Evolutionary conservation across 108 stramenopile species (phyloP).

Genomic region (Aurantiochytrium sp.): DNA sequence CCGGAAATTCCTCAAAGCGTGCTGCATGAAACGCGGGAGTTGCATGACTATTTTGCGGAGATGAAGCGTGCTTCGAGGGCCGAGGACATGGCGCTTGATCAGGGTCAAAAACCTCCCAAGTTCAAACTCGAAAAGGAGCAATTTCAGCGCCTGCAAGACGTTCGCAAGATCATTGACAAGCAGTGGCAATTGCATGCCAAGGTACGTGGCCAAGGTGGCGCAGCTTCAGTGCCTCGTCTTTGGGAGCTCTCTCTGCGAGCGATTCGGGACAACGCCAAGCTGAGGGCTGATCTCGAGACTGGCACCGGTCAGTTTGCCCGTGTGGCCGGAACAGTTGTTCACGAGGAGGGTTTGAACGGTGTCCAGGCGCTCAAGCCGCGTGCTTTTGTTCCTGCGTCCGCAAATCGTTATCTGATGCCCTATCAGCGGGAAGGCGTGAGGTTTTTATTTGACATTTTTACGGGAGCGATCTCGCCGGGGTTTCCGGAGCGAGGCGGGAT

Average conservation of each 20-base stretch:
- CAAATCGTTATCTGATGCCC: not conserved
- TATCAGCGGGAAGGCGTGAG: not conserved
- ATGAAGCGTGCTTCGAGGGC: no score
- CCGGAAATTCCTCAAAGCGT: not conserved
- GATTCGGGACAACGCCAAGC: not conserved
- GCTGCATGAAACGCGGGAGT: not conserved
- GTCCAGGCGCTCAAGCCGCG: not conserved
- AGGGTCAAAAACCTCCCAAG: not conserved
- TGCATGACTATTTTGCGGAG: not conserved
- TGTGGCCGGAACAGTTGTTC: not conserved
- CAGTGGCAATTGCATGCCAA: no score
- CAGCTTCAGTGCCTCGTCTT: not conserved
- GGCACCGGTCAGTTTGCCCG: not conserved
- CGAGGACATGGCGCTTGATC: not conserved
- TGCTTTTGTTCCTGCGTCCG: not conserved
- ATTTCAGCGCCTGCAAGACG: no score
- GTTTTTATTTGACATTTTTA: not conserved
- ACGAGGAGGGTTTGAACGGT: not conserved
- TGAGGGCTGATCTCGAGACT: not conserved
- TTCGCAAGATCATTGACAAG: no score
- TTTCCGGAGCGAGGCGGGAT: not conserved
- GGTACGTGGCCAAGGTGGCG: no score
- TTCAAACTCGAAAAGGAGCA: not conserved
- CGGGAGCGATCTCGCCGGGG: not conserved
- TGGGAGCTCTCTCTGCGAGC: not conserved